Percentiles rank a stretch among this genome's conserved stretches.
Conservation (phyloP, 164 flowering plant genomes). For the Litsea cubeba region DNA sequence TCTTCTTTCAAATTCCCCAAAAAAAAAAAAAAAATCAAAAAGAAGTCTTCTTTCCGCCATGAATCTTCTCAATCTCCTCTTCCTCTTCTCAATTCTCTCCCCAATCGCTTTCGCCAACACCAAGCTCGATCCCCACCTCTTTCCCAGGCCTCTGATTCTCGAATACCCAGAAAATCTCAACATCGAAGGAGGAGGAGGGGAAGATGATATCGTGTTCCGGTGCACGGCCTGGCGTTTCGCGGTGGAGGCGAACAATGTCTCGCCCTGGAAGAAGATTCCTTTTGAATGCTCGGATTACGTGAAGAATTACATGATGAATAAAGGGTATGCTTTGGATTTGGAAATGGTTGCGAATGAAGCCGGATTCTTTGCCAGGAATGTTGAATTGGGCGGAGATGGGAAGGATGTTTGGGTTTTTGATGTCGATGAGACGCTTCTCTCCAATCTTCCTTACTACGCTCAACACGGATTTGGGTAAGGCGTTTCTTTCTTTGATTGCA, state of each 20-base stretch:
- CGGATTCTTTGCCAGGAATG: constrained; percentile 37
- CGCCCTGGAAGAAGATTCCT: constrained; percentile 79
- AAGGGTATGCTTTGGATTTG: constrained; percentile 54
- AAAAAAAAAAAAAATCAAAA: too few relatives aligned
- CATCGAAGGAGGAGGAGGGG: constrained; percentile 5
- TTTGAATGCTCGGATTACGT: constrained; percentile 64
- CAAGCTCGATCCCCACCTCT: constrained; percentile 25
- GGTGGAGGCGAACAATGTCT: constrained; percentile 73
- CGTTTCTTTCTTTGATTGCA: background rate
- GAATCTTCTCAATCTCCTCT: constrained; percentile 10
- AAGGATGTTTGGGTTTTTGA: constrained; percentile 88
- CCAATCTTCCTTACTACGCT: constrained; percentile 79
- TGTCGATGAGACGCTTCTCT: constrained; percentile 82
- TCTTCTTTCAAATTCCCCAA: background rate
- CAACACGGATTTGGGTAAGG: constrained; percentile 72
- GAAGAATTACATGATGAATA: constrained; percentile 49
- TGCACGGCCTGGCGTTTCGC: constrained; percentile 86
- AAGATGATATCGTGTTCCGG: constrained; percentile 31
- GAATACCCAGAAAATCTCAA: constrained; percentile 27
- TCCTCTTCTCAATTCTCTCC: constrained; percentile 18
- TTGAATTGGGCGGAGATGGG: constrained; percentile 54
- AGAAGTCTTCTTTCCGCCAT: constrained; percentile 9
- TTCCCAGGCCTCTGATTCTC: constrained; percentile 61
- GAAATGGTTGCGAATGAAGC: constrained; percentile 67
- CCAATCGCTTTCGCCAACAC: constrained; percentile 20